Conservation (phyloP, 73 alveolate genomes). For the Paramecium primaurelia region DNA sequence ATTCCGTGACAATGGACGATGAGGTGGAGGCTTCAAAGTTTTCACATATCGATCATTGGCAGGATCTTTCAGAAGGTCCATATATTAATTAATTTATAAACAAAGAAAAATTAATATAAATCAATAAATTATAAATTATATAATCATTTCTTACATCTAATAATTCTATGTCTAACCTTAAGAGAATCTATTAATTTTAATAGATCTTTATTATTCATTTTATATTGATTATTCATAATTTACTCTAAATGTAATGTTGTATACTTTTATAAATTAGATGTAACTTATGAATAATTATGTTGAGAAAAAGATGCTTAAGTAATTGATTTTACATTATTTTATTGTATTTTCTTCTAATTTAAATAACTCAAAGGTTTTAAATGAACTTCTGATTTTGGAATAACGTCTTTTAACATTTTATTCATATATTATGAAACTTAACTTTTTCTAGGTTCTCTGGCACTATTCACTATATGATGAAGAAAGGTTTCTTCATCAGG, state of each 20-base stretch:
- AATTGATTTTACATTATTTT: not conserved
- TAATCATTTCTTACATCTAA: slow-evolving; percentile 21
- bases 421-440: not conserved
- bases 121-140: not conserved
- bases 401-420: slow-evolving; percentile 2
- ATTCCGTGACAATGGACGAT: slow-evolving; percentile 45
- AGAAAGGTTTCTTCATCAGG: not conserved
- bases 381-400: not conserved
- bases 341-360: not conserved
- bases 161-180: not conserved
- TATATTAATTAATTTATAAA: not conserved
- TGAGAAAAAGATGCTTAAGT: not conserved
- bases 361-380: not conserved
- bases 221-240: not conserved
- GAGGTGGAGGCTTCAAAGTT: slow-evolving; percentile 61
- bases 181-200: not conserved
- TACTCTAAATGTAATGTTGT: not conserved
- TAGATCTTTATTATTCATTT: not conserved
- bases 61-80: slow-evolving; percentile 59
- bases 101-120: not conserved
- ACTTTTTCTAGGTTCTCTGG: not conserved
- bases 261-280: not conserved
- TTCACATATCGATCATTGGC: slow-evolving; percentile 51
- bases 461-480: not conserved
- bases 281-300: not conserved